Conservation (phyloP, 2,329 filamentous ascomycete species). For the Diaporthe longicolla region DNA sequence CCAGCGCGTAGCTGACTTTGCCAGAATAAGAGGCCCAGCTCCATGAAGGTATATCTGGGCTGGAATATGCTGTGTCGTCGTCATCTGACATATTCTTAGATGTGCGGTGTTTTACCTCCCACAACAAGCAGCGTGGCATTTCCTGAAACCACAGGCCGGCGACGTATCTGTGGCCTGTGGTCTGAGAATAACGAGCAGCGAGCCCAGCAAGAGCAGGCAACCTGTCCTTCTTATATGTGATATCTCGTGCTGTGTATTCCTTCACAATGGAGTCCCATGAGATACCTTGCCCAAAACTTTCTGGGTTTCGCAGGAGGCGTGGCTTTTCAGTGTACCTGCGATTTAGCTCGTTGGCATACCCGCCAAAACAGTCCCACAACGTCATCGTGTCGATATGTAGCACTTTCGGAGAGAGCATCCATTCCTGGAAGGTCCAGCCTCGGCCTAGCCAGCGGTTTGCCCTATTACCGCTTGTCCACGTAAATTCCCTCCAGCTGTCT, state of each 20-base stretch:
- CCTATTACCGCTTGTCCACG: too few relatives aligned
- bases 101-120: background rate
- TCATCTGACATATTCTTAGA: too few relatives aligned
- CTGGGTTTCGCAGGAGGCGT: background rate
- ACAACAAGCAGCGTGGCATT: conserved; percentile 70
- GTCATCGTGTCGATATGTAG: too few relatives aligned
- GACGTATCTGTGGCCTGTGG: background rate
- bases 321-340: background rate
- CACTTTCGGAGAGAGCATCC: too few relatives aligned
- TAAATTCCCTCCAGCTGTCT: background rate
- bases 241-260: background rate
- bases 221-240: background rate
- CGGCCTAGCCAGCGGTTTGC: background rate
- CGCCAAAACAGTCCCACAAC: background rate
- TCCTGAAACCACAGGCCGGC: conserved; percentile 68
- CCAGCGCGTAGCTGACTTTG: too few relatives aligned
- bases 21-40: background rate
- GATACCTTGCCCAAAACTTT: background rate
- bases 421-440: conserved; percentile 3
- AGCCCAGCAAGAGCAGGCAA: conserved; percentile 50
- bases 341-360: background rate
- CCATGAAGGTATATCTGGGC: background rate
- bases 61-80: too few relatives aligned
- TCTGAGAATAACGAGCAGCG: background rate
- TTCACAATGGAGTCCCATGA: conserved; percentile 66